Evolutionary conservation across 306 rosid species (phyloP), one percentile per base, ranked within the genome.

Genomic region (Casuarina glauca): DNA sequence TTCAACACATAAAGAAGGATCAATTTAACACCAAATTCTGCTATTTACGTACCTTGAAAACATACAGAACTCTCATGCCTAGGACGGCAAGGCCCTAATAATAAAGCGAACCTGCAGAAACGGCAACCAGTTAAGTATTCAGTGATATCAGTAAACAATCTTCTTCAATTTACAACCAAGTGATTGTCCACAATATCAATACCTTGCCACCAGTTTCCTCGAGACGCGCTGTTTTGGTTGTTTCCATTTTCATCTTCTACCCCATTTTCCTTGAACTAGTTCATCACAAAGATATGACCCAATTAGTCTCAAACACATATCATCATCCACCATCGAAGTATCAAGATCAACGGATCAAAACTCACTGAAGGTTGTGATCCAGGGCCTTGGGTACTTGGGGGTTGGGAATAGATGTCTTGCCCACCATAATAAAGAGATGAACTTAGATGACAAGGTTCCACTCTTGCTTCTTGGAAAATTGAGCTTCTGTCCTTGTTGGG

Each of bases 161-260:
- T 13, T 36, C 55, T 55, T 13, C 36, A 46, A 73, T 48, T 44
- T 66, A 48, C 11, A 9, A 16, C 5, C 17, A 9, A 46, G 6
- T 38, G 2, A 16, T 43, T 15, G 46, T n/a, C 52, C 15, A 32
- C 19, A 60, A 16, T 17, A 73, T 26, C 26, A 64, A 19, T 74
- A 85, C 91, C 89, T 83, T 88, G 89, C 91, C 91, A 88, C 91
- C 91, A 88, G 72, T 88, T 85, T 85, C 89, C 91, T 57, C 89
- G 83, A 54, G 89, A 76, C 6, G 80, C 88, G 80, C 73, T 45
- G 77, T 81, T 72, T 3, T 74, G 66, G 58, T 84, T 82, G 84
- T 72, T 85, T 76, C 87, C 89, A 73, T 76, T 83, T 61, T 85
- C 91, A 79, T 83, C 91, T 79, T 88, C 86, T 58, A 62, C 86